These are phyloP conservation scores for Cucurbitaria berberidis DNA, from an alignment of 2,329 filamentous ascomycete genomes.

Conservation along the genomic window DNA sequence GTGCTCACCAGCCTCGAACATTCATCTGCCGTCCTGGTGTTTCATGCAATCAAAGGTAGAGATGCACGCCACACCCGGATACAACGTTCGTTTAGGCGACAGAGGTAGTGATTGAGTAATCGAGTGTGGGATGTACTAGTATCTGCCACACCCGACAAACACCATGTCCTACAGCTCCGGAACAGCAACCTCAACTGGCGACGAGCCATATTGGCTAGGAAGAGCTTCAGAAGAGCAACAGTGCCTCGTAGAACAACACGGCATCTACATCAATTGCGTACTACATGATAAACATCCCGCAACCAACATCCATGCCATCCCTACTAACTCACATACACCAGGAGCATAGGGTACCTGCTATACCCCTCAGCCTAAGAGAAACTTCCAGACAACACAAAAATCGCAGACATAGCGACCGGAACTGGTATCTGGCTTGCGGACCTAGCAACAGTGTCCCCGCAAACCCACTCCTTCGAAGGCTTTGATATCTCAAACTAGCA, in stretches of 20 bases:
- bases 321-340: too few relatives aligned
- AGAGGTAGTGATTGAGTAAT: background rate
- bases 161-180: constrained; percentile 1
- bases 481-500: constrained; percentile 37
- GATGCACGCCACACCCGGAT: background rate
- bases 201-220: constrained; percentile 40
- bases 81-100: background rate
- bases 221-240: constrained; percentile 34
- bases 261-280: constrained; percentile 32
- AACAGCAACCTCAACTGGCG: constrained; percentile 1
- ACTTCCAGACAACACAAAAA: constrained; percentile 29
- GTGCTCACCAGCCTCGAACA: background rate
- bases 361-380: constrained; percentile 25
- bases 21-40: background rate
- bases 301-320: too few relatives aligned
- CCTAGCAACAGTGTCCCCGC: constrained; percentile 21
- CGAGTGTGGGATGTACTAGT: background rate
- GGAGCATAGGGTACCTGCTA: constrained; percentile 36
- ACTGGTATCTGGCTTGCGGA: constrained; percentile 42
- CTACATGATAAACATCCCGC: too few relatives aligned
- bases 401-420: constrained; percentile 41
- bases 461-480: constrained; percentile 32
- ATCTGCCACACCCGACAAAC: background rate
- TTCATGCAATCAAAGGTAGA: background rate
- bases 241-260: constrained; percentile 35